phyloP scores from a whole-genome alignment of 176 grass and related monocot species.

The Saccharum officinarum region DNA sequence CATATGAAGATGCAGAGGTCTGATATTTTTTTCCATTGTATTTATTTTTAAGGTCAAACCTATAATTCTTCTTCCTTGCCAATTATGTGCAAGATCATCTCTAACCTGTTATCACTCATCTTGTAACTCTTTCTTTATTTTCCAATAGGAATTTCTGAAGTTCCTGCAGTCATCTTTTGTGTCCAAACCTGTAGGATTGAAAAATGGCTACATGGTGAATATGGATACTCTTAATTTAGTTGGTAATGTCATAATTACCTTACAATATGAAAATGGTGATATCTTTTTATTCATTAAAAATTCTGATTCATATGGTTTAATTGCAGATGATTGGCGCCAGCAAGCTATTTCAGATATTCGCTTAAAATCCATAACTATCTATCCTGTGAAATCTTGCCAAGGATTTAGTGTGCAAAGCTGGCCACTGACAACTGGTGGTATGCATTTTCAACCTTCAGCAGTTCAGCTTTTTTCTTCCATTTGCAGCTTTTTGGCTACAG shows the following conservation, averaged over 20 bases:
- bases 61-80: neutral
- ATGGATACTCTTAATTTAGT: slow-evolving; percentile 44
- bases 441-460: neutral
- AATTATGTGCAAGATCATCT: neutral
- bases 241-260: slow-evolving; percentile 58
- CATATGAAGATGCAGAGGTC: slow-evolving; percentile 85
- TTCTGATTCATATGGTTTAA: slow-evolving; percentile 24
- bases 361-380: slow-evolving; percentile 82
- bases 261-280: neutral
- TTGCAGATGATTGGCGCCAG: slow-evolving; percentile 45
- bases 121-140: neutral
- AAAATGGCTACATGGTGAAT: slow-evolving; percentile 35
- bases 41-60: slow-evolving; percentile 4
- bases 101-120: slow-evolving; percentile 7
- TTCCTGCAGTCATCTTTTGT: slow-evolving; percentile 70
- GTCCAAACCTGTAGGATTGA: slow-evolving; percentile 42
- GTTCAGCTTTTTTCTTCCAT: neutral
- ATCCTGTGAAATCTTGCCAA: slow-evolving; percentile 94
- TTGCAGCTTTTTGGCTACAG: slow-evolving; percentile 17
- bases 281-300: neutral
- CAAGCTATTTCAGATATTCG: slow-evolving; percentile 38
- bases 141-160: slow-evolving; percentile 69
- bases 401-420: slow-evolving; percentile 73
- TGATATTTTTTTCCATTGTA: neutral
- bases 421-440: slow-evolving; percentile 80